Conservation (phyloP, 2,329 filamentous ascomycete species). For the Trichoderma atroviride region DNA sequence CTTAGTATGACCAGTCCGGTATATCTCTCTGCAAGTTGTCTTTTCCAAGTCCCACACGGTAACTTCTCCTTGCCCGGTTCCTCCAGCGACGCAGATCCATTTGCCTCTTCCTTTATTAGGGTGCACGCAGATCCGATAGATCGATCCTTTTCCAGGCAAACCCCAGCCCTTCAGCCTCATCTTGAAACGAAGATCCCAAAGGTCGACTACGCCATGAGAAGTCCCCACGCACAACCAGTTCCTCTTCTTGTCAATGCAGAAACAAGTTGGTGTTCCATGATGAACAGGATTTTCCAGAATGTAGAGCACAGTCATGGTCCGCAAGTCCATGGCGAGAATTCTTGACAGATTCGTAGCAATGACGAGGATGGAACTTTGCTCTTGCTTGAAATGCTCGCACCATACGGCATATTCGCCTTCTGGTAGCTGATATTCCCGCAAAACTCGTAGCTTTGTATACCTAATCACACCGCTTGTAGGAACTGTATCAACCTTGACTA, state of each 20-base stretch:
- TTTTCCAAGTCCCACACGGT: slow-evolving; percentile 97
- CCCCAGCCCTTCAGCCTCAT: slow-evolving; percentile 88
- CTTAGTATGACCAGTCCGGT: slow-evolving; percentile 68
- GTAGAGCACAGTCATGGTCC: slow-evolving; percentile 82
- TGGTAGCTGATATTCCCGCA: slow-evolving; percentile 80
- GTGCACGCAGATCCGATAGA: slow-evolving; percentile 79
- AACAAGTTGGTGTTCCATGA: slow-evolving; percentile 88
- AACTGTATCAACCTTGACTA: slow-evolving; percentile 73
- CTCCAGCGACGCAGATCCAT: slow-evolving; percentile 87
- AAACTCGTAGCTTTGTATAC: slow-evolving; percentile 75
- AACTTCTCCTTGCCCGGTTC: slow-evolving; percentile 83
- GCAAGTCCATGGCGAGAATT: slow-evolving; percentile 81
- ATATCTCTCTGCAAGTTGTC: slow-evolving; percentile 83
- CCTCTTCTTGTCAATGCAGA: slow-evolving; percentile 81
- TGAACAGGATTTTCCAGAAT: slow-evolving; percentile 84
- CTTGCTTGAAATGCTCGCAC: slow-evolving; percentile 88
- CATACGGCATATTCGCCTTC: slow-evolving; percentile 78
- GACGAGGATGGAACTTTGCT: slow-evolving; percentile 78
- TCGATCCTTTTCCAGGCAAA: slow-evolving; percentile 75
- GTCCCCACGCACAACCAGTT: slow-evolving; percentile 94
- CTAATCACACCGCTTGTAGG: slow-evolving; percentile 57
- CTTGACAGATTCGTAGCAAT: slow-evolving; percentile 85
- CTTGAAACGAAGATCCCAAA: slow-evolving; percentile 97
- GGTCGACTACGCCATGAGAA: slow-evolving; percentile 85
- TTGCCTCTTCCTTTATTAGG: slow-evolving; percentile 76